Evolutionary conservation across 768 basidiomycete genomes (phyloP), one percentile per base, ranked within the genome.

Genomic region (Myochromella boudieri): DNA sequence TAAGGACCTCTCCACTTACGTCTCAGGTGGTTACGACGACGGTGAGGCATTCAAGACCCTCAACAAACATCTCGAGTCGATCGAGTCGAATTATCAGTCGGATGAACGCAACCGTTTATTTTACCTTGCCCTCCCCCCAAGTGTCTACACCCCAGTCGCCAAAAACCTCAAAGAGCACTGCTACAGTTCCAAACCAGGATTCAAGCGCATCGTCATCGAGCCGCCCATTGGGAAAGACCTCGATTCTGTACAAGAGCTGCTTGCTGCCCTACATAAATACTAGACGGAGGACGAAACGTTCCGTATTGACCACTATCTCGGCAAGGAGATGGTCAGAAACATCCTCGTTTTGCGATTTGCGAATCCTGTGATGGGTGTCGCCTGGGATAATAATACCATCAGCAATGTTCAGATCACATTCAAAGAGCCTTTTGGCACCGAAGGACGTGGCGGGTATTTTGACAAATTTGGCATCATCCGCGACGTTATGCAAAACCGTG

Each of bases 311-410:
- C 95, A 99, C 65, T 99, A 99, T 67, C 85, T 99, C 44, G 95
- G 95, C 46, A 99, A 99, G 75, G 95, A 99, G 79, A 98, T 99
- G 95, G 91, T 97, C 63, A 99, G 98, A 78, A 99, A 98, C 68
- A 66, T 99, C 45, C 87, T 97, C 53, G 91, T 97, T 21, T 74
- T 97, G 42, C 85, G 95, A 28, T 99, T 99, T 60, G 95, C 92
- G 52, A 99, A 99, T 68, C 70, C 93, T 54, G 89, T 94, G 20
- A 68, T 97, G 74, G 83, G 82, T 54, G 83, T 91, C 24, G 80
- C 82, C 29, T 97, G 95, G 91, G 95, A 98, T 74, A 95, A 91
- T 68, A 91, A 95, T 67, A 91, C 84, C 49, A 87, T 99, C 73
- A 84, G 81, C 70, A 97, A 94, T 62, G 93, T 99, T 26, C 97